Evolutionary conservation across 2,329 filamentous ascomycete genomes (phyloP).

Genomic region (Neopestalotiopsis rosae): DNA sequence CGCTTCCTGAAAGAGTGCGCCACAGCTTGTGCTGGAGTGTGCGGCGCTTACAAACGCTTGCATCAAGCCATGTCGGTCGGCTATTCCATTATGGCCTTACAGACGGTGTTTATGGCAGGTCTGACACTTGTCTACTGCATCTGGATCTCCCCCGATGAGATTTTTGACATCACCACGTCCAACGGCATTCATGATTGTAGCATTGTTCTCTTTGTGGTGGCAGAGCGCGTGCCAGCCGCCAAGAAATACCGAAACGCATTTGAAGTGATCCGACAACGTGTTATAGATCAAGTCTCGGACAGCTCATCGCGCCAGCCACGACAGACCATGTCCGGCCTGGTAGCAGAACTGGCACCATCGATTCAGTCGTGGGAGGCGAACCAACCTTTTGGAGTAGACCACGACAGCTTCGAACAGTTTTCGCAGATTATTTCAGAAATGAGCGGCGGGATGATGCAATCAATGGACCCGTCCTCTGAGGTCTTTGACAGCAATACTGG

Average conservation of each 20-base stretch:
- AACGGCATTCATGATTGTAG: slow-evolving; percentile 30
- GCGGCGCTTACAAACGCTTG: slow-evolving; percentile 35
- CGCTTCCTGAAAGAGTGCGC: slow-evolving; percentile 27
- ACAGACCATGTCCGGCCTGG: slow-evolving; percentile 10
- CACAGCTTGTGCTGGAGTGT: slow-evolving; percentile 29
- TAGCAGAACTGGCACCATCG: slow-evolving; percentile 15
- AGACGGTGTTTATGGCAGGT: slow-evolving; percentile 36
- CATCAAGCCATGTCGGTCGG: slow-evolving; percentile 35
- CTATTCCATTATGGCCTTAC: slow-evolving; percentile 36
- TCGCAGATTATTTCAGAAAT: slow-evolving; percentile 20
- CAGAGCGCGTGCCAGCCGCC: slow-evolving; percentile 34
- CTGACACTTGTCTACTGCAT: slow-evolving; percentile 35
- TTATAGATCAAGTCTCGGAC: slow-evolving; percentile 19
- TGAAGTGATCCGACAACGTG: slow-evolving; percentile 25
- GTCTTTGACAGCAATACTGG: background rate
- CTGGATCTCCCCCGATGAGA: slow-evolving; percentile 34
- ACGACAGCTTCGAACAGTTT: slow-evolving; percentile 20
- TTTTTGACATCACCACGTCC: slow-evolving; percentile 29
- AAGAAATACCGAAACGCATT: slow-evolving; percentile 37
- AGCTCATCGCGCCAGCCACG: slow-evolving; percentile 12
- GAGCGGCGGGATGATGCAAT: slow-evolving; percentile 8
- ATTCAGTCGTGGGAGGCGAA: slow-evolving; percentile 16
- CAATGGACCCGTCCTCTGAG: background rate
- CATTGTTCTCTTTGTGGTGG: slow-evolving; percentile 34
- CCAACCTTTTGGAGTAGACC: slow-evolving; percentile 17